These are phyloP conservation scores for Salicornia ramosissima DNA, from an alignment of 148 eudicot genomes.

Conservation along the genomic window DNA sequence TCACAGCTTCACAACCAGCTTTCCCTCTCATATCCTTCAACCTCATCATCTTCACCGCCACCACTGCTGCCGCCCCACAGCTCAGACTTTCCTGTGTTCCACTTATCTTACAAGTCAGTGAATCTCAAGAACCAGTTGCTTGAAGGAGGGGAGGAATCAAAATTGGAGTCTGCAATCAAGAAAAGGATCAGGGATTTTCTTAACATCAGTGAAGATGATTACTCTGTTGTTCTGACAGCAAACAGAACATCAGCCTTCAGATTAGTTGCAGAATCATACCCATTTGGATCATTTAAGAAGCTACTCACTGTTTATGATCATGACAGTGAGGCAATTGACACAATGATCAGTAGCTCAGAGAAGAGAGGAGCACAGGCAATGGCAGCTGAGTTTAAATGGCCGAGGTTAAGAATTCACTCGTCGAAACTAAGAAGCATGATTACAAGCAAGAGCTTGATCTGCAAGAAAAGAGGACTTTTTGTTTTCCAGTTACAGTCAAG, in stretches of 20 bases:
- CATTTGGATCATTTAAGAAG: slow-evolving; percentile 56
- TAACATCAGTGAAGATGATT: slow-evolving; percentile 62
- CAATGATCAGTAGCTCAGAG: slow-evolving; percentile 51
- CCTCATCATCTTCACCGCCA: slow-evolving; percentile 45
- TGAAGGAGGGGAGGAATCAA: slow-evolving; percentile 48
- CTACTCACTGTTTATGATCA: slow-evolving; percentile 82
- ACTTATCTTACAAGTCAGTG: slow-evolving; percentile 51
- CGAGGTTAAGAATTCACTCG: slow-evolving; percentile 60
- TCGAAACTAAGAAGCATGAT: slow-evolving; percentile 52
- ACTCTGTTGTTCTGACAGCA: slow-evolving; percentile 70
- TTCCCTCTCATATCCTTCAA: slow-evolving; percentile 25
- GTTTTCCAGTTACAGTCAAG: slow-evolving; percentile 85
- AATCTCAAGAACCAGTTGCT: slow-evolving; percentile 57
- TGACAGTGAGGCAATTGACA: slow-evolving; percentile 68
- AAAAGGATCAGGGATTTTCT: slow-evolving; percentile 63
- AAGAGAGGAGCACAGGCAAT: slow-evolving; percentile 63
- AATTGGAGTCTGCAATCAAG: slow-evolving; percentile 55
- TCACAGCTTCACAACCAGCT: slow-evolving; percentile 58
- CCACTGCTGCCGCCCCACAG: slow-evolving; percentile 35
- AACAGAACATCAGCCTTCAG: slow-evolving; percentile 88
- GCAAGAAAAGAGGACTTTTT: slow-evolving; percentile 57
- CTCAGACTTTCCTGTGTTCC: slow-evolving; percentile 59
- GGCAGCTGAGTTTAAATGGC: slow-evolving; percentile 91
- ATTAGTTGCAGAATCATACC: slow-evolving; percentile 84
- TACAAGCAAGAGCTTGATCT: slow-evolving; percentile 47